Conservation (phyloP, 768 basidiomycete species). For the Kwoniella europaea region DNA sequence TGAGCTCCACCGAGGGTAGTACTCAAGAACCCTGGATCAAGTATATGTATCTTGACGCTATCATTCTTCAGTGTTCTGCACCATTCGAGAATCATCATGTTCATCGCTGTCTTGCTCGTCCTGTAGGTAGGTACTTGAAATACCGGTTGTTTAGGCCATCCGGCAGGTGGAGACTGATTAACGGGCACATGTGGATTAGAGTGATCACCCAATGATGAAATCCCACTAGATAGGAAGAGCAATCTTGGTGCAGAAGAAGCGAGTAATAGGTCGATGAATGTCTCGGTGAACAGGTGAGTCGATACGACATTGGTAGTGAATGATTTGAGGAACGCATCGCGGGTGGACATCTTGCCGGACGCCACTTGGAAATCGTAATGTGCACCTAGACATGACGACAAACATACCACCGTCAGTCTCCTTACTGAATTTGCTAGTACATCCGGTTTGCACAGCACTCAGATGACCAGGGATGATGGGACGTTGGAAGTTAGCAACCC, state of each 20-base stretch:
- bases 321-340: constrained; percentile 25
- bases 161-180: constrained; percentile 23
- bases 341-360: constrained; percentile 11
- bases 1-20: constrained; percentile 29
- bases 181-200: constrained; percentile 4
- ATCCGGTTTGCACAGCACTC: no score
- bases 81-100: constrained; percentile 45
- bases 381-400: constrained; percentile 5
- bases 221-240: constrained; percentile 33
- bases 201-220: constrained; percentile 15
- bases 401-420: no score
- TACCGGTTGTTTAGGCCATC: constrained; percentile 25
- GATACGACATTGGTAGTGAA: constrained; percentile 36
- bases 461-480: not conserved
- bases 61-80: constrained; percentile 36
- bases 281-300: constrained; percentile 33
- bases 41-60: constrained; percentile 29
- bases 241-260: constrained; percentile 20
- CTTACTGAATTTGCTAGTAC: no score
- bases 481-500: not conserved
- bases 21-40: constrained; percentile 39
- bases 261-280: constrained; percentile 34
- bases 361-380: constrained; percentile 12
- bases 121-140: constrained; percentile 29
- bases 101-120: constrained; percentile 39